These are phyloP conservation scores for Fagopyrum tataricum DNA, from an alignment of 148 eudicot genomes.

Conservation along the genomic window DNA sequence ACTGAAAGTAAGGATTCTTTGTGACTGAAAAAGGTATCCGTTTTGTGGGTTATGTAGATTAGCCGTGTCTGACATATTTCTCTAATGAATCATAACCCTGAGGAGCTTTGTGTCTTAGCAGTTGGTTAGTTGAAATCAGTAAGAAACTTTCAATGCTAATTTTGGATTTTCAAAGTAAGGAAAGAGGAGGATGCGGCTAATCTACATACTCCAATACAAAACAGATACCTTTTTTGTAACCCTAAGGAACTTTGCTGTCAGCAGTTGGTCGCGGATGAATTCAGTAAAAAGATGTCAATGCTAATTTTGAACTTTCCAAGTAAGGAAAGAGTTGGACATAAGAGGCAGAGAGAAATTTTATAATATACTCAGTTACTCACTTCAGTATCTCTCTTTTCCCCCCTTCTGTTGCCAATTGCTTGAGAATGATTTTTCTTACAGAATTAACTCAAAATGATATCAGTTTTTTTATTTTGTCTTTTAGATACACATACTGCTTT, in stretches of 20 bases:
- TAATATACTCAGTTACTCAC: neutral
- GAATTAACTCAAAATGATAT: neutral
- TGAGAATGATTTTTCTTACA: neutral
- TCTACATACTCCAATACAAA: no score
- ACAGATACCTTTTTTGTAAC: no score
- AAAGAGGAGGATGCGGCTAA: no score
- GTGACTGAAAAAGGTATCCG: neutral
- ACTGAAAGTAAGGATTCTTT: neutral
- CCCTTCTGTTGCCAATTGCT: neutral
- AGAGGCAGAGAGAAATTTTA: neutral
- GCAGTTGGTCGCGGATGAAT: no score
- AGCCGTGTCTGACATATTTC: no score
- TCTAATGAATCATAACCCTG: neutral
- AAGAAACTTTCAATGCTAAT: neutral
- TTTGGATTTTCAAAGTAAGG: no score
- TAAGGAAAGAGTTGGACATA: neutral
- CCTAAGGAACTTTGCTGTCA: no score
- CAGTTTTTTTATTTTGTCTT: neutral
- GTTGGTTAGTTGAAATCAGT: neutral
- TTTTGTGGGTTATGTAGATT: no score
- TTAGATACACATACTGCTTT: slow-evolving; percentile 45
- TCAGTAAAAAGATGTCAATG: neutral
- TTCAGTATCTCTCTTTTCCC: neutral
- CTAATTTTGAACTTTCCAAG: neutral
- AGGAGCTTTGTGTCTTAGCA: neutral